A percentile compares a stretch with the other conserved stretches of the same genome.
phyloP scores from a whole-genome alignment of 2,329 filamentous ascomycete genomes.

The Geosmithia morbida region DNA sequence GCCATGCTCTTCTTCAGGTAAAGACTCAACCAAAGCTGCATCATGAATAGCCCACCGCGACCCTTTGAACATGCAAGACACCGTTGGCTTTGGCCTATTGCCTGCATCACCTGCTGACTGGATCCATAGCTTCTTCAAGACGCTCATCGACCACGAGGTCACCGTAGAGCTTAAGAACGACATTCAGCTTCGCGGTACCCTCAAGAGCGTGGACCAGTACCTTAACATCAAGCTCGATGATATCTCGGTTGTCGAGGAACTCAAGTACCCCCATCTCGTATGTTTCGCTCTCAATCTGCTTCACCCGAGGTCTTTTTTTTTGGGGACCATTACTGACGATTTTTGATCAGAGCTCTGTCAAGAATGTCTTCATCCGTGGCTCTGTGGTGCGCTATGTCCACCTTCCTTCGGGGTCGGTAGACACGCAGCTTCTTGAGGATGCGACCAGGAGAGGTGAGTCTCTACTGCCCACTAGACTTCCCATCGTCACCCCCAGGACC shows the following conservation, averaged over 20 bases:
- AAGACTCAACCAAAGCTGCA: background rate
- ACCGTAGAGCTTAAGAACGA: slow-evolving; percentile 99
- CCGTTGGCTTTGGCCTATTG: background rate
- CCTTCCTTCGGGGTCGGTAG: slow-evolving; percentile 67
- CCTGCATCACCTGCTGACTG: background rate
- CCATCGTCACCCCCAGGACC: background rate
- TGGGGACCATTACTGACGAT: background rate
- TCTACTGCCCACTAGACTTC: background rate
- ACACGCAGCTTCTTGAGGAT: slow-evolving; percentile 78
- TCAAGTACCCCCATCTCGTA: slow-evolving; percentile 89
- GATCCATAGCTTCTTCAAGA: slow-evolving; percentile 82
- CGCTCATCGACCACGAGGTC: slow-evolving; percentile 90
- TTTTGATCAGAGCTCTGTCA: slow-evolving; percentile 52
- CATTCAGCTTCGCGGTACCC: slow-evolving; percentile 85
- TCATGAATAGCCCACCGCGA: no score
- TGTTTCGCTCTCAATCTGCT: no score
- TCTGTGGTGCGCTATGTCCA: slow-evolving; percentile 91
- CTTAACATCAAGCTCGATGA: slow-evolving; percentile 98
- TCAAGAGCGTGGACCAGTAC: slow-evolving; percentile 98
- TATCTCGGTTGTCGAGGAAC: slow-evolving; percentile 80
- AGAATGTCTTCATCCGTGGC: slow-evolving; percentile 91
- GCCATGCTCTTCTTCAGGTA: slow-evolving; percentile 7
- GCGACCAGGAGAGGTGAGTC: slow-evolving; percentile 68
- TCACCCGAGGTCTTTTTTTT: no score
- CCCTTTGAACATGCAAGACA: no score